phyloP scores from a whole-genome alignment of 139 green algal species.

The Chlorella sorokiniana region DNA sequence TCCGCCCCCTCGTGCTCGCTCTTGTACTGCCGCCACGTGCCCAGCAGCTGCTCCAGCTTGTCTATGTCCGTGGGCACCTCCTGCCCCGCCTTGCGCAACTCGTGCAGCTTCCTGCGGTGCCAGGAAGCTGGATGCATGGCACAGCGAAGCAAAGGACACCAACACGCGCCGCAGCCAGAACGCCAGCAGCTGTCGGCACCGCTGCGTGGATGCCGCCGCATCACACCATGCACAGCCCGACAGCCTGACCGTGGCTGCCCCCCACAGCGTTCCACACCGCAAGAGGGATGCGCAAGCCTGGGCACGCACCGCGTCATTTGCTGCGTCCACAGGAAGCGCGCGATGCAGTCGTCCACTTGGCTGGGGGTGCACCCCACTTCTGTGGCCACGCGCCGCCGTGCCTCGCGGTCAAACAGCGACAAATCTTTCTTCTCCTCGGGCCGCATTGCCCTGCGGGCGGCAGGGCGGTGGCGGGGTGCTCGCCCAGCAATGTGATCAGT shows the following conservation, averaged over 20 bases:
- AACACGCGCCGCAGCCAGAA: no score
- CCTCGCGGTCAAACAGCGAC: slow-evolving; percentile 14
- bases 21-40: slow-evolving; percentile 38
- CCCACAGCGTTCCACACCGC: background rate
- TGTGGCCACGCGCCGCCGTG: slow-evolving; percentile 13
- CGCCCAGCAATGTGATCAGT: no score
- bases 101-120: background rate
- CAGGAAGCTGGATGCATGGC: background rate
- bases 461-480: background rate
- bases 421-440: slow-evolving; percentile 30
- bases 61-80: slow-evolving; percentile 23
- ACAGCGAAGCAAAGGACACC: background rate
- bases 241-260: background rate
- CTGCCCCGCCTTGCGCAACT: slow-evolving; percentile 27
- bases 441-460: slow-evolving; percentile 19
- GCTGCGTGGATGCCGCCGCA: no score
- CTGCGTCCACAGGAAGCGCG: slow-evolving; percentile 39
- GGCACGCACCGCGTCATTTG: slow-evolving; percentile 29
- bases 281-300: background rate
- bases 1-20: background rate
- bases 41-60: slow-evolving; percentile 32
- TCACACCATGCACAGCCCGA: no score
- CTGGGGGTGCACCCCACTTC: slow-evolving; percentile 6
- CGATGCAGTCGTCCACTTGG: slow-evolving; percentile 48
- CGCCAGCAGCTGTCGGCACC: no score